These are phyloP conservation scores for Mentha longifolia DNA, from an alignment of 257 asterid genomes.

Conservation along the genomic window DNA sequence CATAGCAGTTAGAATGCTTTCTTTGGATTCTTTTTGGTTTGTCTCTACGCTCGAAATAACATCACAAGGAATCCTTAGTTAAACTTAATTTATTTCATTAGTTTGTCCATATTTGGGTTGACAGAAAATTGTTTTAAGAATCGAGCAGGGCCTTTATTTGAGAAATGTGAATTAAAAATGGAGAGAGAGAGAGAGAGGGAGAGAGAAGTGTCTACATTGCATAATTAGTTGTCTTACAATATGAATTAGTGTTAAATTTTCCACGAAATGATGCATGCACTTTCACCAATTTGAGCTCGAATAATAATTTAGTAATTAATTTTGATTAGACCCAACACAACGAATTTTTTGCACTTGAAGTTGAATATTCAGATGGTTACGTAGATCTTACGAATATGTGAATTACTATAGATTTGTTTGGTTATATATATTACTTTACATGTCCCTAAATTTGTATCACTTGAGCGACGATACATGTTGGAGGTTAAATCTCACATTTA, in stretches of 20 bases:
- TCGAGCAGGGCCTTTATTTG: slow-evolving; percentile 24
- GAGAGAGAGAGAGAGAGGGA: no score
- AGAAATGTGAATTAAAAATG: not conserved
- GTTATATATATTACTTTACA: no score
- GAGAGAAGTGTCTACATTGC: no score
- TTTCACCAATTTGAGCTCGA: not conserved
- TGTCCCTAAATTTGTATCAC: no score
- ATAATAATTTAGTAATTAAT: slow-evolving; percentile 5
- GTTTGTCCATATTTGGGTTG: slow-evolving; percentile 33
- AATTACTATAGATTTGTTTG: no score
- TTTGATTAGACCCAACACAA: no score
- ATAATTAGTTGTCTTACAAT: no score
- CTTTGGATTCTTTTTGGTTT: slow-evolving; percentile 52
- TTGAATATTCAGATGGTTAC: no score
- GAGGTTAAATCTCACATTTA: no score
- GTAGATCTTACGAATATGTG: no score
- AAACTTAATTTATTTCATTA: slow-evolving; percentile 5
- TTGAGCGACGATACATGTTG: no score
- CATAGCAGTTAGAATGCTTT: slow-evolving; percentile 37
- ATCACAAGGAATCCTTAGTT: slow-evolving; percentile 12
- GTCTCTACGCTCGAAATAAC: slow-evolving; percentile 32
- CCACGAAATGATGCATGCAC: not conserved
- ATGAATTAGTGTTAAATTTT: not conserved
- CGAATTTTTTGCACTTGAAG: no score
- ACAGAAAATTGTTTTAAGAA: slow-evolving; percentile 20